Base-by-base conservation (phyloP, 768 basidiomycete species). In the Rhodotorula taiwanensis region DNA sequence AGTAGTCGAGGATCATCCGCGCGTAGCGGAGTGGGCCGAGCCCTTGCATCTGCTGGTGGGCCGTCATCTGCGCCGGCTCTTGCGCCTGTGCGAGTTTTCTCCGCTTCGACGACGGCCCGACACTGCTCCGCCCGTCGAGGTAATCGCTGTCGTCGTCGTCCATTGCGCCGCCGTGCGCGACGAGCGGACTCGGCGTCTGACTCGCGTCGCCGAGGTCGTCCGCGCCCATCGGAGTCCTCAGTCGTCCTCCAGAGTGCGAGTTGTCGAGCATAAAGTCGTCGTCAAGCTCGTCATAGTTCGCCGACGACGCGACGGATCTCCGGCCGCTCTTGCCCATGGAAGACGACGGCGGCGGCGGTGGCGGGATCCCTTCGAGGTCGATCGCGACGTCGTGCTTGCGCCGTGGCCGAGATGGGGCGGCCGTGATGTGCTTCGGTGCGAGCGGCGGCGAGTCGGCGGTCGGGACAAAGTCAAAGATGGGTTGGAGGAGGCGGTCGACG, bases 1-100 rank as follows among this genome's bases (percentile, higher is more conserved):
- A 99, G 78, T 95, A 98, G 78, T 97, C 94, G 70, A 99, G 81
- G 63, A 99, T 91, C 74, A 91, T 88, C 76, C 98, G 93, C 41
- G 86, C 90, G 73, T 98, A 97, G 11, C 71, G 72, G 50, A 76
- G 75, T 11, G 77, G 77, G 6, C 75, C 75, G 30, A 74, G 62
- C 0, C 71, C 60, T 28, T 72, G 70, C 13, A 72, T 71, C 31
- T 64, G 69, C 41, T 49, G 61, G 33, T 34, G 51, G 48, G 61
- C 62, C 50, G 57, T 34, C 14, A 55, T n/a, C 48, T 27, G 20
- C 15, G 7, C 20, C 48, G 48, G n/a, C 25, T 60, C 55, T 28
- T 39, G 56, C 18, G 48, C 41, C 21, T 59, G 61, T 15, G 44
- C 56, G 7, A 49, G 44, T 54, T 60, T 68, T n/a, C 67, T 61